Conservation (phyloP, 208 protist genomes). For the Trypanosoma melophagium region DNA sequence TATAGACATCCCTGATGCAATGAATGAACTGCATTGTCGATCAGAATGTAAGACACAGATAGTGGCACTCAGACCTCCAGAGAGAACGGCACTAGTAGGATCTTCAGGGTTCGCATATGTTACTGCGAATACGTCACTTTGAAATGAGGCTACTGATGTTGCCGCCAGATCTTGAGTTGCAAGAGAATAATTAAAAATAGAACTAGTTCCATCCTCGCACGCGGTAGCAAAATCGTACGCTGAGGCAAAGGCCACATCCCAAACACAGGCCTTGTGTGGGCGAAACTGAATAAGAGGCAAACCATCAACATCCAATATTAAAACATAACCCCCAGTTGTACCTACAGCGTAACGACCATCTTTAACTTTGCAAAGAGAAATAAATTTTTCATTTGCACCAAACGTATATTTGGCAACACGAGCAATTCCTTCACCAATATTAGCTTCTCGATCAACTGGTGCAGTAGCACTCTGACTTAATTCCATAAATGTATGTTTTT, state of each 20-base stretch:
- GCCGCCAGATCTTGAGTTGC: slow-evolving; percentile 69
- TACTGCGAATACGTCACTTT: slow-evolving; percentile 88
- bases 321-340: slow-evolving; percentile 86
- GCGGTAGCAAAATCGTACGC: slow-evolving; percentile 87
- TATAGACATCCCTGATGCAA: slow-evolving; percentile 78
- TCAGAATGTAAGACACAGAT: slow-evolving; percentile 89
- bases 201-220: slow-evolving; percentile 84
- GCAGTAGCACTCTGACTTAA: slow-evolving; percentile 77
- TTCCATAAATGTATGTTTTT: slow-evolving; percentile 88
- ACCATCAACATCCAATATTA: slow-evolving; percentile 81
- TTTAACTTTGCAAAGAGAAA: slow-evolving; percentile 80
- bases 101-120: slow-evolving; percentile 74
- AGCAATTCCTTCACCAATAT: slow-evolving; percentile 60
- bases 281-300: slow-evolving; percentile 88
- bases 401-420: slow-evolving; percentile 84
- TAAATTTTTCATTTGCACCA: slow-evolving; percentile 85
- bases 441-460: slow-evolving; percentile 40
- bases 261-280: slow-evolving; percentile 87
- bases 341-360: slow-evolving; percentile 86
- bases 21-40: slow-evolving; percentile 82
- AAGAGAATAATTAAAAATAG: slow-evolving; percentile 89
- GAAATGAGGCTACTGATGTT: slow-evolving; percentile 83
- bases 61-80: slow-evolving; percentile 80
- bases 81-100: slow-evolving; percentile 76
- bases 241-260: slow-evolving; percentile 83